Evolutionary conservation across 768 basidiomycete genomes (phyloP).

Genomic region (Lepiota venenata): DNA sequence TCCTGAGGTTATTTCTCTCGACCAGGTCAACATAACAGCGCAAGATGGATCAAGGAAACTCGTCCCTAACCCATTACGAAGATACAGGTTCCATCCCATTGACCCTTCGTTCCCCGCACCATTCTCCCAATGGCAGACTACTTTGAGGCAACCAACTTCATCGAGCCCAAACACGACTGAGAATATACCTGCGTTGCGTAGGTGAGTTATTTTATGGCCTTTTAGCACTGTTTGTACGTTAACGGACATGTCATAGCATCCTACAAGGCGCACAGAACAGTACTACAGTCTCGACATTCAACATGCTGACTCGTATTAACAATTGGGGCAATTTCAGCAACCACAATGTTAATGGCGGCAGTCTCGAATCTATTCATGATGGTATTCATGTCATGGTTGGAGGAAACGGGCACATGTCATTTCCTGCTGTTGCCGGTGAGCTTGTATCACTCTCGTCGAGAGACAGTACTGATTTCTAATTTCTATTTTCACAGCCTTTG

Average conservation of each 20-base stretch:
- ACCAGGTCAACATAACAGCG: slow-evolving; percentile 28
- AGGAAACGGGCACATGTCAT: slow-evolving; percentile 40
- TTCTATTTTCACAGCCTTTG: slow-evolving; percentile 27
- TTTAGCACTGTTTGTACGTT: slow-evolving; percentile 13
- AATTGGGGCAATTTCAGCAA: slow-evolving; percentile 47
- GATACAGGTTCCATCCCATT: slow-evolving; percentile 32
- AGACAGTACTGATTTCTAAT: neutral
- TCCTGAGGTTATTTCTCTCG: slow-evolving; percentile 31
- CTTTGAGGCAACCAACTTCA: slow-evolving; percentile 24
- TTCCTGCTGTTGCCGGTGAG: slow-evolving; percentile 37
- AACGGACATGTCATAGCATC: slow-evolving; percentile 14
- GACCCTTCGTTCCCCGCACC: slow-evolving; percentile 21
- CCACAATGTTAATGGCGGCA: slow-evolving; percentile 37
- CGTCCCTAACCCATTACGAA: slow-evolving; percentile 30
- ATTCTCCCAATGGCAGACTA: slow-evolving; percentile 25
- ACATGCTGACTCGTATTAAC: slow-evolving; percentile 32
- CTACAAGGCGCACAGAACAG: slow-evolving; percentile 21
- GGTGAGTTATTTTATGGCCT: slow-evolving; percentile 14
- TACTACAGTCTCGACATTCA: slow-evolving; percentile 30
- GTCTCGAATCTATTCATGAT: slow-evolving; percentile 50
- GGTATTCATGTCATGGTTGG: slow-evolving; percentile 40
- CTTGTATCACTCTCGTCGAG: neutral
- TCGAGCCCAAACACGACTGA: slow-evolving; percentile 20
- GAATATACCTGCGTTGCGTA: slow-evolving; percentile 22
- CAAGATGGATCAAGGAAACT: slow-evolving; percentile 24